A percentile compares a stretch with the other conserved stretches of the same genome.
These are phyloP conservation scores for Gentiana macrophylla DNA, from an alignment of 257 asterid genomes.

Conservation along the genomic window DNA sequence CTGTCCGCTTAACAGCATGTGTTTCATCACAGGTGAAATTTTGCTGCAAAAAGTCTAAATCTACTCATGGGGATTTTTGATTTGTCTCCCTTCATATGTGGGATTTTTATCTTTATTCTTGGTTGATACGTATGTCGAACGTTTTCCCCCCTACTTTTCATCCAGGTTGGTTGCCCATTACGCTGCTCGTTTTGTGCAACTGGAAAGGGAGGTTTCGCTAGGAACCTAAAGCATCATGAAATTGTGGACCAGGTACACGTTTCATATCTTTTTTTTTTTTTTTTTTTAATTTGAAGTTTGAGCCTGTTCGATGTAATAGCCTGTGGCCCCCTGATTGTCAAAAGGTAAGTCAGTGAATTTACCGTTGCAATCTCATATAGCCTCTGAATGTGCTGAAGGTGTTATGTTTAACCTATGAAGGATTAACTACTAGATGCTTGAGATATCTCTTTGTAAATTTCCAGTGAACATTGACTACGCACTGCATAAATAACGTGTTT, in stretches of 20 bases:
- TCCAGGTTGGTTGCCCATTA: slow-evolving; percentile 90
- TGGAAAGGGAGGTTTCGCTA: slow-evolving; percentile 89
- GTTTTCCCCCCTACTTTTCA: slow-evolving; percentile 11
- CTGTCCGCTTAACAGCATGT: slow-evolving; percentile 84
- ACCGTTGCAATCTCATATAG: not conserved
- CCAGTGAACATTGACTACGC: not conserved
- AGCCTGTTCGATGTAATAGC: no score
- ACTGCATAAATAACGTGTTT: slow-evolving; percentile 1
- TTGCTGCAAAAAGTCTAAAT: not conserved
- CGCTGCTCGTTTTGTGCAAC: slow-evolving; percentile 97
- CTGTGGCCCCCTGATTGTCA: no score
- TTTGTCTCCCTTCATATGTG: not conserved
- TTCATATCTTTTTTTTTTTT: slow-evolving; percentile 6
- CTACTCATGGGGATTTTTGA: no score
- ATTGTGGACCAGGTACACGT: slow-evolving; percentile 76
- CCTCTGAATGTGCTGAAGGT: not conserved
- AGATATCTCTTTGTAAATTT: not conserved
- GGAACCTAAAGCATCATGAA: slow-evolving; percentile 91
- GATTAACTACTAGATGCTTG: not conserved
- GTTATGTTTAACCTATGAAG: not conserved
- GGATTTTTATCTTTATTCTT: not conserved
- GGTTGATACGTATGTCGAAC: not conserved
- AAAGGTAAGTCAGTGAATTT: not conserved
- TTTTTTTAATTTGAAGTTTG: not conserved
- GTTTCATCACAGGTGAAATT: slow-evolving; percentile 82